These are phyloP conservation scores for Colletotrichum chrysophilum DNA, from an alignment of 2,329 filamentous ascomycete species.

Conservation along the genomic window DNA sequence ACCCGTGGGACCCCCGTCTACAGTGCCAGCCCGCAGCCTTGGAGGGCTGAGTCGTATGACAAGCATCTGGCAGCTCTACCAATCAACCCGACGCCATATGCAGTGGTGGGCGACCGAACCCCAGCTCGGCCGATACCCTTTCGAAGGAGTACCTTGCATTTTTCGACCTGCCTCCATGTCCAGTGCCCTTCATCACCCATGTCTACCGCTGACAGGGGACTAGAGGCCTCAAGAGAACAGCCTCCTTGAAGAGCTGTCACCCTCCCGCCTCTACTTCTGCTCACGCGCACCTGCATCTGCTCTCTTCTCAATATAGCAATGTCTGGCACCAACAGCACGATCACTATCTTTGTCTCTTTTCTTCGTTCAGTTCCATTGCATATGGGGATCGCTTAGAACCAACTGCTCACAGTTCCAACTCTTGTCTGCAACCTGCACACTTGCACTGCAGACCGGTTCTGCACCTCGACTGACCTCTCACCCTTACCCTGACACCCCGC, in stretches of 20 bases:
- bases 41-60: slow-evolving; percentile 24
- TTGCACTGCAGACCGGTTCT: slow-evolving; percentile 23
- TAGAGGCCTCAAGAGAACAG: slow-evolving; percentile 26
- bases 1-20: slow-evolving; percentile 8
- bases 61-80: slow-evolving; percentile 12
- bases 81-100: slow-evolving; percentile 19
- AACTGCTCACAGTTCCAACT: slow-evolving; percentile 20
- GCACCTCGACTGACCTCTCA: slow-evolving; percentile 28
- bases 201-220: slow-evolving; percentile 30
- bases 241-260: slow-evolving; percentile 24
- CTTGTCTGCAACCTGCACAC: not conserved
- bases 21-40: slow-evolving; percentile 4
- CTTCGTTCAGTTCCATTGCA: slow-evolving; percentile 41
- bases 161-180: slow-evolving; percentile 14
- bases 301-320: slow-evolving; percentile 45
- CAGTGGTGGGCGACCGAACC: slow-evolving; percentile 17
- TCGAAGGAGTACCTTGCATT: slow-evolving; percentile 29
- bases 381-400: slow-evolving; percentile 34
- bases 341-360: slow-evolving; percentile 34
- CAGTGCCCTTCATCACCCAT: slow-evolving; percentile 21
- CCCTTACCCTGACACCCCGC: slow-evolving; percentile 22
- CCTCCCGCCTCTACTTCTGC: slow-evolving; percentile 27
- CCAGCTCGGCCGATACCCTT: slow-evolving; percentile 18
- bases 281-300: slow-evolving; percentile 23
- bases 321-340: slow-evolving; percentile 28